These are phyloP conservation scores for Corylus avellana DNA, from an alignment of 306 rosid genomes.

Conservation along the genomic window DNA sequence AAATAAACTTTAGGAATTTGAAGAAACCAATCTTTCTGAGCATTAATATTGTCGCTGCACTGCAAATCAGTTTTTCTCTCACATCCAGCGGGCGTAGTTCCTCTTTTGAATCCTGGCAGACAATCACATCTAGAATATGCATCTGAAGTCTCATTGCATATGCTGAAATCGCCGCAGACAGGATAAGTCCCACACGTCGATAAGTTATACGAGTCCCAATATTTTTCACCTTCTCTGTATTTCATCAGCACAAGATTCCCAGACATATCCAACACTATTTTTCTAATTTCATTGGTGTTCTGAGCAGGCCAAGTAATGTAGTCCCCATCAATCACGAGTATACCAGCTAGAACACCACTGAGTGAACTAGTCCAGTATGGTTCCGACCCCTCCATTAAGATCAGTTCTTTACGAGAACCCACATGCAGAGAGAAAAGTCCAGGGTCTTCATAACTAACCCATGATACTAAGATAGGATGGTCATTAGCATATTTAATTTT, in stretches of 20 bases:
- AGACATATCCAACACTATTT: background rate
- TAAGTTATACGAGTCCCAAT: too few species aligned
- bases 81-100: background rate
- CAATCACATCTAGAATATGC: background rate
- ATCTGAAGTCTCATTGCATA: background rate
- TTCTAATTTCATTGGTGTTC: too few species aligned
- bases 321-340: background rate
- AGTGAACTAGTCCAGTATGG: background rate
- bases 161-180: rapidly evolving
- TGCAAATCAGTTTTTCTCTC: background rate
- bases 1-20: rapidly evolving
- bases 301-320: background rate
- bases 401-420: background rate
- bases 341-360: background rate
- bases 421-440: background rate
- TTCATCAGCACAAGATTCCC: background rate
- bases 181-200: too few species aligned
- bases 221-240: too few species aligned
- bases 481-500: background rate
- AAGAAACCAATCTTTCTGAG: background rate
- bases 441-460: background rate
- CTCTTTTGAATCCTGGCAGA: background rate
- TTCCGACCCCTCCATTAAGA: background rate
- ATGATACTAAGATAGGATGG: background rate
- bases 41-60: background rate